Base-by-base conservation (phyloP, 1,139 yeast genomes). In the Geotrichum fermentans region DNA sequence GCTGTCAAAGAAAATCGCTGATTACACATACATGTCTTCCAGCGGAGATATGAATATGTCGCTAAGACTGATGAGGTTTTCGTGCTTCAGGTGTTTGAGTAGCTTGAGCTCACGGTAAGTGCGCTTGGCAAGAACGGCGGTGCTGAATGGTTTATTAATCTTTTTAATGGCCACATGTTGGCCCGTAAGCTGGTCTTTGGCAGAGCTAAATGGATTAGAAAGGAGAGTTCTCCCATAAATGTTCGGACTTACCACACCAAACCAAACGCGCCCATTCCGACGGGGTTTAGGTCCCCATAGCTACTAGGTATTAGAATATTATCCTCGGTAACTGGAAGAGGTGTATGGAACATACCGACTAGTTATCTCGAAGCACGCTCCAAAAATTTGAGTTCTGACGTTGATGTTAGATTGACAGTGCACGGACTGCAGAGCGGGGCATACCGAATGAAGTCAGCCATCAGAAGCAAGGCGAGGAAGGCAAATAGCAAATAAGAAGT, bases 211-310 rank as follows among this genome's bases (percentile, higher is more conserved):
- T n/a, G n/a, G n/a, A n/a, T n/a, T n/a, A n/a, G n/a, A n/a, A n/a
- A n/a, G n/a, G n/a, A n/a, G n/a, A n/a, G n/a, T n/a, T n/a, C n/a
- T n/a, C n/a, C n/a, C n/a, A n/a, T n/a, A n/a, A n/a, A n/a, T n/a
- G n/a, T n/a, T n/a, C n/a, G n/a, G 22, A 30, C 43, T 16, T 40
- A 40, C 43, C 99, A 92, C 42, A 92, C 99, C 37, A 92, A 77
- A 6, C 98, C 98, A 65, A 92, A 92, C 8, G 98, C 98, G 32
- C 98, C 98, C 98, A 92, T 92, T 1, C 98, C 98, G 45, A 92
- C 97, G 2, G 98, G 98, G 62, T 89, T 92, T 55, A 92, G 75
- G 63, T 92, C 96, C 18, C 88, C 80, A 70, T 92, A 92, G 56
- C 96, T 72, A 11, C 62, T 24, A 24, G 28, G 28, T 10, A 10